Conservation (phyloP, 371 early-diverging fungal genomes). For the Mucor plumbeus region DNA sequence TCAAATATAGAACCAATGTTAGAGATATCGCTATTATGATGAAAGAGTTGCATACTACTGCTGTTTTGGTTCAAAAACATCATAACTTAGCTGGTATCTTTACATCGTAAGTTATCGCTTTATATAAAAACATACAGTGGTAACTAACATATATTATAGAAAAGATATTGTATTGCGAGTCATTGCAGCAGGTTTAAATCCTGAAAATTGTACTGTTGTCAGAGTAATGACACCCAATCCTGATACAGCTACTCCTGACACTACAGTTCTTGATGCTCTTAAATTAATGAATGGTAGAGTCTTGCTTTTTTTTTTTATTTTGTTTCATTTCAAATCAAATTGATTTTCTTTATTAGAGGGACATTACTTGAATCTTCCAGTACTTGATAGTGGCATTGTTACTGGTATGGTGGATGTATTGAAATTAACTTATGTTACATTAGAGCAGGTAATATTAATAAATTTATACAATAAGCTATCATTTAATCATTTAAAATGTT, state of each 20-base stretch:
- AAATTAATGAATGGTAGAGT: constrained; percentile 86
- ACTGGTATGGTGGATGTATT: constrained; percentile 93
- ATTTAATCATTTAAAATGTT: background rate
- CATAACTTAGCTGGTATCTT: constrained; percentile 87
- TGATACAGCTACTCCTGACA: constrained; percentile 79
- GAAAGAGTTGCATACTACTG: constrained; percentile 87
- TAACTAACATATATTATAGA: constrained; percentile 3
- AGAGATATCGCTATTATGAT: constrained; percentile 89
- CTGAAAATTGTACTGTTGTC: constrained; percentile 84
- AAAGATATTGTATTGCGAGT: constrained; percentile 92
- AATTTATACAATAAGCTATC: background rate
- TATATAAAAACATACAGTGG: background rate
- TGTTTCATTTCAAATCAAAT: background rate
- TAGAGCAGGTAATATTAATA: constrained; percentile 63
- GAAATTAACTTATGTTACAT: constrained; percentile 82
- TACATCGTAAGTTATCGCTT: constrained; percentile 58
- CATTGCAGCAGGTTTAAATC: constrained; percentile 89
- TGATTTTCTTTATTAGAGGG: constrained; percentile 21
- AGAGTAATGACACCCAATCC: constrained; percentile 97
- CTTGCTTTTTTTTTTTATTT: background rate
- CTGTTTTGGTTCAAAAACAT: constrained; percentile 85
- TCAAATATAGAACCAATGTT: constrained; percentile 81
- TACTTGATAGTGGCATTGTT: constrained; percentile 78
- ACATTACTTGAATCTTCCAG: constrained; percentile 94
- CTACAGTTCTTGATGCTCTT: constrained; percentile 88